Evolutionary conservation across 495 filamentous ascomycete species (phyloP).

Genomic region (Parachaetomium inaequale): DNA sequence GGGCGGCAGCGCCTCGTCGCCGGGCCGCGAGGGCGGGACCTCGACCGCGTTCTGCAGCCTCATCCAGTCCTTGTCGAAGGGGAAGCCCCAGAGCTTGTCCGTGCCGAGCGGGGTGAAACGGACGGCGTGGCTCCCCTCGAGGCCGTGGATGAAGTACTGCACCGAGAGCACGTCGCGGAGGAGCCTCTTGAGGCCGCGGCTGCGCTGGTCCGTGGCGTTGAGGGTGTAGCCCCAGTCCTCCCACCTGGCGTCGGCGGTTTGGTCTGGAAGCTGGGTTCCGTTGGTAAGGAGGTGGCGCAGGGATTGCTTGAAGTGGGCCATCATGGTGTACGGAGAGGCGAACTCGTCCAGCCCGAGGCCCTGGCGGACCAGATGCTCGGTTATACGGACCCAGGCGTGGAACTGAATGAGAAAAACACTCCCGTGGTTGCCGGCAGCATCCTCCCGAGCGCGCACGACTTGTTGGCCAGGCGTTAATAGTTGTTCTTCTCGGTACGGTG

Average conservation of each 20-base stretch:
- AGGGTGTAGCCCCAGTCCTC: not conserved
- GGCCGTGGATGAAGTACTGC: not conserved
- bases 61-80: not conserved
- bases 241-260: not conserved
- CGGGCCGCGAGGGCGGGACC: not conserved
- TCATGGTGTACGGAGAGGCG: not conserved
- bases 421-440: not conserved
- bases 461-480: not conserved
- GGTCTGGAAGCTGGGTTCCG: not conserved
- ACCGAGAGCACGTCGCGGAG: not conserved
- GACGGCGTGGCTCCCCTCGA: not conserved
- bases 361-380: not conserved
- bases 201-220: not conserved
- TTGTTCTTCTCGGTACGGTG: not conserved
- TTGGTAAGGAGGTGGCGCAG: not conserved
- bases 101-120: not conserved
- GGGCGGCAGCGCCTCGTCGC: not conserved
- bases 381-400: not conserved
- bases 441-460: not conserved
- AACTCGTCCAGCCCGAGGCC: not conserved
- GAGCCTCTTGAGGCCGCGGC: not conserved
- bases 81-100: not conserved
- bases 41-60: not conserved
- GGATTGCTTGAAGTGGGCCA: not conserved
- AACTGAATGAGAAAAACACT: not conserved